Percentiles rank a stretch among this genome's conserved stretches.
Evolutionary conservation across 177 flowering plant genomes (phyloP).

Genomic region (Telopea speciosissima): DNA sequence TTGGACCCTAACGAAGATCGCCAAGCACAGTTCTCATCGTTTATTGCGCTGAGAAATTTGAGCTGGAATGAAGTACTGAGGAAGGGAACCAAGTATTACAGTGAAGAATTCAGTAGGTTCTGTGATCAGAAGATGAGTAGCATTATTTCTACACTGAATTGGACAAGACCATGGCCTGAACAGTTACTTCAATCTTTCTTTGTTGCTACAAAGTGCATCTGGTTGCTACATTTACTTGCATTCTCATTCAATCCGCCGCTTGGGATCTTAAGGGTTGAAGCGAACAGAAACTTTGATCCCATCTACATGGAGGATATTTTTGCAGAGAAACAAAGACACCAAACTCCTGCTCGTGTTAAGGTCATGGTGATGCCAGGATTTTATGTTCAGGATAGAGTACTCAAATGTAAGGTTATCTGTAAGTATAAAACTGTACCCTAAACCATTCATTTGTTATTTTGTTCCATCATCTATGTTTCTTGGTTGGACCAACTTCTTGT

Average conservation of each 20-base stretch:
- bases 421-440: constrained; percentile 51
- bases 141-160: constrained; percentile 55
- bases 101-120: constrained; percentile 86
- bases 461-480: background rate
- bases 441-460: constrained; percentile 5
- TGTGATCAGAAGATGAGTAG: constrained; percentile 94
- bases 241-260: constrained; percentile 74
- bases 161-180: constrained; percentile 93
- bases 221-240: constrained; percentile 91
- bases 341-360: constrained; percentile 57
- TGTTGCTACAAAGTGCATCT: constrained; percentile 80
- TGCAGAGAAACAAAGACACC: constrained; percentile 43
- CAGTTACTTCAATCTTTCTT: constrained; percentile 87
- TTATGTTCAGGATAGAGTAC: constrained; percentile 68
- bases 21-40: constrained; percentile 58
- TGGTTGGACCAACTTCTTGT: background rate
- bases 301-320: constrained; percentile 80
- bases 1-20: constrained; percentile 73
- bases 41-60: constrained; percentile 61
- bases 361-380: constrained; percentile 94
- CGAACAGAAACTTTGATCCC: constrained; percentile 58
- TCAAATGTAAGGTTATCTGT: constrained; percentile 82
- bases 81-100: constrained; percentile 86
- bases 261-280: constrained; percentile 69
- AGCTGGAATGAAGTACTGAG: constrained; percentile 95